Evolutionary conservation across 208 protist genomes (phyloP).

Genomic region (Histomonas meleagridis): DNA sequence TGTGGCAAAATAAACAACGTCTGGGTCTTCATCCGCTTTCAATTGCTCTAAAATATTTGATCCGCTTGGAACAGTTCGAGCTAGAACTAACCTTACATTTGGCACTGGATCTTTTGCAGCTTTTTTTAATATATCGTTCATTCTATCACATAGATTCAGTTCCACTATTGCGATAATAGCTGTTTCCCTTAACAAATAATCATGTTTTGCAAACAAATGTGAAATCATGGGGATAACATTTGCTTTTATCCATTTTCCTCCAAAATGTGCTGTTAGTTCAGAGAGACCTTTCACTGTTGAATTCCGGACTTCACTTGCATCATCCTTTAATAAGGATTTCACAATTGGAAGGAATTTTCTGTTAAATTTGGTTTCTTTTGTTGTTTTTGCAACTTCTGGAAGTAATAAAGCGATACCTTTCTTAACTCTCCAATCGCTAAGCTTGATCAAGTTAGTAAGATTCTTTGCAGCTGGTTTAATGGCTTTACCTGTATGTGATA

Average conservation of each 20-base stretch:
- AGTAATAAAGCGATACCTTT: not conserved
- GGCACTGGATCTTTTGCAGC: not conserved
- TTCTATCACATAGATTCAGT: not conserved
- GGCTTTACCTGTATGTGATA: not conserved
- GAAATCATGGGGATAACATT: not conserved
- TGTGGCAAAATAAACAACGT: not conserved
- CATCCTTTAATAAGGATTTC: not conserved
- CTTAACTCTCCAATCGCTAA: not conserved
- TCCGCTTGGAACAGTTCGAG: not conserved
- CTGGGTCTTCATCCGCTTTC: not conserved
- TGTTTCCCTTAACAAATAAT: not conserved
- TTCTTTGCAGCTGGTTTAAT: not conserved
- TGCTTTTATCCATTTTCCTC: not conserved
- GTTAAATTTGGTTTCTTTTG: not conserved
- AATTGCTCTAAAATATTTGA: not conserved
- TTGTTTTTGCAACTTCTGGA: not conserved
- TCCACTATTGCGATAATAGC: not conserved
- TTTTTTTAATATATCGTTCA: not conserved
- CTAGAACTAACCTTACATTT: slow-evolving; percentile 11
- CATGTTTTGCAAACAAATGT: not conserved
- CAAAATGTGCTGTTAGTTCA: not conserved
- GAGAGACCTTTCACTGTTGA: not conserved
- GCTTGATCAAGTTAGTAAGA: not conserved
- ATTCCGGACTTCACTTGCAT: not conserved
- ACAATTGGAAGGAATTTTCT: not conserved